phyloP scores from a whole-genome alignment of 1,284 basidiomycete species.

The Grifola frondosa region DNA sequence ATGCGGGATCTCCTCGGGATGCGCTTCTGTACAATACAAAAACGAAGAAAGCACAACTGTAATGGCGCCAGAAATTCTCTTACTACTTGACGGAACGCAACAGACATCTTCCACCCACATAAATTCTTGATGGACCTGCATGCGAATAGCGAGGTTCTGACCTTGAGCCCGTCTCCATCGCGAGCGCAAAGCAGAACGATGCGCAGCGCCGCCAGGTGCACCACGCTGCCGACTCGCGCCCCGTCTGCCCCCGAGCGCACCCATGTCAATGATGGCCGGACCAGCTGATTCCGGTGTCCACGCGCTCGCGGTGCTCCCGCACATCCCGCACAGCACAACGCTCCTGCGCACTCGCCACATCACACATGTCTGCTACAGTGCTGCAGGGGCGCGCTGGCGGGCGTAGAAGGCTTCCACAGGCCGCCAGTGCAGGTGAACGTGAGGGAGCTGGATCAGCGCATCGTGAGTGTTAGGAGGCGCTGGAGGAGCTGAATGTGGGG shows the following conservation, averaged over 20 bases:
- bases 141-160: too few relatives aligned
- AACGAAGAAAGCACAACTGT: too few relatives aligned
- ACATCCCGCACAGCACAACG: slow-evolving; percentile 89
- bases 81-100: too few relatives aligned
- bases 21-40: too few relatives aligned
- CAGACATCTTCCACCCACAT: too few relatives aligned
- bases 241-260: too few relatives aligned
- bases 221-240: slow-evolving; percentile 13
- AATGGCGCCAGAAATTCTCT: too few relatives aligned
- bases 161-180: slow-evolving; percentile 80
- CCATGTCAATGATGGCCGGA: too few relatives aligned
- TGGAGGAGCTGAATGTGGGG: slow-evolving; percentile 72
- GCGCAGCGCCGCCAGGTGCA: slow-evolving; percentile 24
- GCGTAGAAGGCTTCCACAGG: slow-evolving; percentile 76
- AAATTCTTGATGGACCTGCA: too few relatives aligned
- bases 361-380: slow-evolving; percentile 84
- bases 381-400: too few relatives aligned
- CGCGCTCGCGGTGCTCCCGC: slow-evolving; percentile 87
- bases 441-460: slow-evolving; percentile 73
- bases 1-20: too few relatives aligned
- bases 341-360: slow-evolving; percentile 81
- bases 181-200: slow-evolving; percentile 42
- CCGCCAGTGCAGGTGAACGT: slow-evolving; percentile 63
- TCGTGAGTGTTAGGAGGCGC: slow-evolving; percentile 57
- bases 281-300: slow-evolving; percentile 72